Percentiles rank a stretch among this genome's conserved stretches.
These are phyloP conservation scores for Scortechinia acanthostroma DNA, from an alignment of 2,329 filamentous ascomycete genomes.

Conservation along the genomic window DNA sequence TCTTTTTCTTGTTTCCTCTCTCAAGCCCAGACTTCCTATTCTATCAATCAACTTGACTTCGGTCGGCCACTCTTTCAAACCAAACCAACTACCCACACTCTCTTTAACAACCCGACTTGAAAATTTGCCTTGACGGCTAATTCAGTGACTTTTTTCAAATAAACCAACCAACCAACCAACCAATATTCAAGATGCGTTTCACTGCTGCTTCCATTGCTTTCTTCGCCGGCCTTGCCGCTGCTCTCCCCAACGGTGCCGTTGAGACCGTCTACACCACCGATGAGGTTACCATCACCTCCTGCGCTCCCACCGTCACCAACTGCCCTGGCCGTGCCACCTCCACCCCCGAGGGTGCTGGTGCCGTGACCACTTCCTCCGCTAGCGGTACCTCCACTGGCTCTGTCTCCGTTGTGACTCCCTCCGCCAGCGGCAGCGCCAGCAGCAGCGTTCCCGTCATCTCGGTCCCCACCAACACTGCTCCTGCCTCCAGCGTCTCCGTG, in stretches of 20 bases:
- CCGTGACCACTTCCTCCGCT: neutral
- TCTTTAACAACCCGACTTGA: constrained; percentile 3
- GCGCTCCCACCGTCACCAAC: constrained; percentile 37
- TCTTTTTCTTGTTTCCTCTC: constrained; percentile 2
- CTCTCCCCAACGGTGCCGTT: constrained; percentile 7
- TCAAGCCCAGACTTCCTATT: neutral
- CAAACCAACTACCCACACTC: constrained; percentile 8
- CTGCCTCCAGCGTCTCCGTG: constrained; percentile 10
- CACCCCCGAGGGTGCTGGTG: neutral
- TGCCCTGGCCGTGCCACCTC: constrained; percentile 15
- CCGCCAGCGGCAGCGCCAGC: neutral
- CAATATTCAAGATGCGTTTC: constrained; percentile 29
- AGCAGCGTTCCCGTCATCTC: neutral
- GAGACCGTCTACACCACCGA: constrained; percentile 37
- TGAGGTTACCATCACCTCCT: constrained; percentile 42
- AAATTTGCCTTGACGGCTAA: too few relatives aligned
- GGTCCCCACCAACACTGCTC: constrained; percentile 8
- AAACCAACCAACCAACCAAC: constrained; percentile 6
- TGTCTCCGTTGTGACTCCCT: constrained; percentile 3
- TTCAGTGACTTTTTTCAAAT: constrained; percentile 7
- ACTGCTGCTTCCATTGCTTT: constrained; percentile 17
- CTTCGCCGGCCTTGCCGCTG: constrained; percentile 18
- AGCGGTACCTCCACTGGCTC: constrained; percentile 5
- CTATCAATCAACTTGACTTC: constrained; percentile 13
- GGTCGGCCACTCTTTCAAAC: constrained; percentile 18